Conservation (phyloP, 345 rosid genomes). For the Gossypium turneri region DNA sequence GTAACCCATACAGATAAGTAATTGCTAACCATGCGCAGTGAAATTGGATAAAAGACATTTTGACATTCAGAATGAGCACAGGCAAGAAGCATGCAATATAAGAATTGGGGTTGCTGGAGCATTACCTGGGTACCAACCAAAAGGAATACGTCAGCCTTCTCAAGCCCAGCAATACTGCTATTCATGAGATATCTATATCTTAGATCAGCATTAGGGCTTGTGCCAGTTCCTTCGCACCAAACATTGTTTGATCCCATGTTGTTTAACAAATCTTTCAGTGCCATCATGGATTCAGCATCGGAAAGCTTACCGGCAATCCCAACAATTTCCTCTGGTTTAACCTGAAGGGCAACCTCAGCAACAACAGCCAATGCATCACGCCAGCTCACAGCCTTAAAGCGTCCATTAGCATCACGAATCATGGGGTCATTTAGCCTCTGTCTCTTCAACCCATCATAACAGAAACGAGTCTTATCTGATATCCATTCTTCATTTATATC, state of each 20-base stretch:
- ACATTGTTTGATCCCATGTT: constrained; percentile 92
- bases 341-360: constrained; percentile 76
- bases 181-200: constrained; percentile 92
- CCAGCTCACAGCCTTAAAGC: constrained; percentile 89
- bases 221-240: constrained; percentile 89
- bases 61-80: neutral
- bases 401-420: constrained; percentile 91
- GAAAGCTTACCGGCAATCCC: constrained; percentile 90
- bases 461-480: constrained; percentile 94
- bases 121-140: constrained; percentile 93
- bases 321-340: constrained; percentile 77
- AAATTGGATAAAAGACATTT: neutral
- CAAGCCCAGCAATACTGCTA: constrained; percentile 80
- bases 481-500: constrained; percentile 99
- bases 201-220: constrained; percentile 76
- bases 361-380: constrained; percentile 90
- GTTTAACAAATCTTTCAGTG: constrained; percentile 86
- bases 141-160: constrained; percentile 91
- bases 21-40: neutral
- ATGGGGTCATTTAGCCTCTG: constrained; percentile 98
- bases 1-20: neutral
- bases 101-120: neutral
- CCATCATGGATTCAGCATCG: constrained; percentile 99
- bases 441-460: constrained; percentile 96
- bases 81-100: neutral